Conservation (phyloP, 2,329 filamentous ascomycete species). For the Colletotrichum sp. region DNA sequence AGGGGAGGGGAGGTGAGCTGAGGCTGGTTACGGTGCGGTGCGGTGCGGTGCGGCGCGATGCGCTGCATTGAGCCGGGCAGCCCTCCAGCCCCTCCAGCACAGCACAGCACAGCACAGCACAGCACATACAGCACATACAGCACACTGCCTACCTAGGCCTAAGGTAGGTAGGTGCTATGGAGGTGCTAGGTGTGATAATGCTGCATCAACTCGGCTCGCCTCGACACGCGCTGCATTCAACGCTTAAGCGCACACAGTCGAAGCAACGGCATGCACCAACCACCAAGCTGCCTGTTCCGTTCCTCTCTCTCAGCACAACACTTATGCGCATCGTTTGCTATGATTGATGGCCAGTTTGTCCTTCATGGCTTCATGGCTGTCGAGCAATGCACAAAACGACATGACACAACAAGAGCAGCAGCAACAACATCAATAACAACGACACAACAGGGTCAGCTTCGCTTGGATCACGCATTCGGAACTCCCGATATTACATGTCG, state of each 20-base stretch:
- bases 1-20: neutral
- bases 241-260: neutral
- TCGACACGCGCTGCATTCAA: neutral
- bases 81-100: neutral
- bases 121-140: neutral
- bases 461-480: neutral
- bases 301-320: neutral
- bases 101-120: neutral
- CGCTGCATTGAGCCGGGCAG: neutral
- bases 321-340: neutral
- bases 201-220: neutral
- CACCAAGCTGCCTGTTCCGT: neutral
- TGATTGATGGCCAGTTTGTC: neutral
- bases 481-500: neutral
- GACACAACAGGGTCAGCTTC: neutral
- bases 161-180: too few species aligned
- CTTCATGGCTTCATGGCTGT: neutral
- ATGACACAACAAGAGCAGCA: neutral
- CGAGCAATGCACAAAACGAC: neutral
- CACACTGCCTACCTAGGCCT: too few species aligned
- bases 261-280: conserved; percentile 1
- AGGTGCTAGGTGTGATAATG: neutral
- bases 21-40: neutral
- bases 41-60: neutral
- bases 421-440: neutral